A percentile compares a stretch with the other conserved stretches of the same genome.
phyloP scores from a whole-genome alignment of 768 basidiomycete genomes.

The Tylopilus sp. region DNA sequence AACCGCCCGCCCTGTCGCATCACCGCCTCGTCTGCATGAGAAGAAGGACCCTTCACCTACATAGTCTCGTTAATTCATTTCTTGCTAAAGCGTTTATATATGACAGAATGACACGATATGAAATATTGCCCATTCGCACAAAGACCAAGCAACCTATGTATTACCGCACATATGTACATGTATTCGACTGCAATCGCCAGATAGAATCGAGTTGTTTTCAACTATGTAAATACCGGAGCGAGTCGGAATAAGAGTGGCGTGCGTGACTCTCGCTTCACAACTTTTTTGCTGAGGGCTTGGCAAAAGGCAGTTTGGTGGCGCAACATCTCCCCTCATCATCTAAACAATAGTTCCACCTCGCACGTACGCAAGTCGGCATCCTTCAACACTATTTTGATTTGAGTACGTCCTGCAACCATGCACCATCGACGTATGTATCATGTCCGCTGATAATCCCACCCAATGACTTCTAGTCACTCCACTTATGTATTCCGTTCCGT shows the following conservation, averaged over 20 bases:
- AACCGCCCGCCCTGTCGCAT: slow-evolving; percentile 49
- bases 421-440: neutral
- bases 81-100: slow-evolving; percentile 11
- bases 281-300: too few relatives aligned
- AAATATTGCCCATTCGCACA: slow-evolving; percentile 23
- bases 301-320: too few relatives aligned
- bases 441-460: neutral
- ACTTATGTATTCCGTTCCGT: slow-evolving; percentile 15
- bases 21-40: slow-evolving; percentile 44
- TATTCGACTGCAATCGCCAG: slow-evolving; percentile 15
- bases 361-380: neutral
- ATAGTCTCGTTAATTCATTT: slow-evolving; percentile 11
- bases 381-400: neutral
- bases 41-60: slow-evolving; percentile 31
- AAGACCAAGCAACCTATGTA: slow-evolving; percentile 24
- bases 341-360: neutral
- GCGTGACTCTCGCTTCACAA: neutral
- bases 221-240: neutral
- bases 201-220: slow-evolving; percentile 13
- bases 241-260: neutral
- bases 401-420: neutral
- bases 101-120: slow-evolving; percentile 20
- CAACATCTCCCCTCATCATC: neutral
- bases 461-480: neutral
- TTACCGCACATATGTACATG: slow-evolving; percentile 29